Evolutionary conservation across 257 asterid genomes (phyloP).

Genomic region (Primulina tabacum): DNA sequence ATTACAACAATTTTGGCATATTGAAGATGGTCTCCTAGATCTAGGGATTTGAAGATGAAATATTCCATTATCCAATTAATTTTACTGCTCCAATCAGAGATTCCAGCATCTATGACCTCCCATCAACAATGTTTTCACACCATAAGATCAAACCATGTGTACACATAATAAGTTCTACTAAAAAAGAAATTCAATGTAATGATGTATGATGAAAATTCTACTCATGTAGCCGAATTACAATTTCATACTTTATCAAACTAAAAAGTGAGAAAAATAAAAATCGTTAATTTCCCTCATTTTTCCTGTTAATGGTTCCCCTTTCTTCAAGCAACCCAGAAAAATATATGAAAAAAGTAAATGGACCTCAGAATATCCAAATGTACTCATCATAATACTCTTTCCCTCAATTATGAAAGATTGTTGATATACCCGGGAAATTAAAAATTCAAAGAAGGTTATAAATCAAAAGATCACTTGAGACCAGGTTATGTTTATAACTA

Average conservation of each 20-base stretch:
- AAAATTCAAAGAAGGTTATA: background rate
- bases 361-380: background rate
- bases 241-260: background rate
- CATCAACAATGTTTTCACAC: too few species aligned
- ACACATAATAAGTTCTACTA: background rate
- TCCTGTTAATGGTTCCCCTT: background rate
- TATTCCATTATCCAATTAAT: too few species aligned
- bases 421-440: background rate
- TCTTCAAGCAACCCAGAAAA: background rate
- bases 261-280: background rate
- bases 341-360: background rate
- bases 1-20: too few species aligned
- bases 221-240: background rate
- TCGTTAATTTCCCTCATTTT: background rate
- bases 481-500: background rate
- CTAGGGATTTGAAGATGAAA: too few species aligned
- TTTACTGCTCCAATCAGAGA: too few species aligned
- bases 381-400: constrained; percentile 2
- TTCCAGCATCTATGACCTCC: too few species aligned
- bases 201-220: background rate
- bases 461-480: background rate
- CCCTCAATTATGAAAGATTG: constrained; percentile 5
- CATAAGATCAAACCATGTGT: constrained; percentile 3
- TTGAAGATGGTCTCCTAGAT: too few species aligned
- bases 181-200: background rate